phyloP scores from a whole-genome alignment of 2,329 filamentous ascomycete genomes.

The Calycina herbarum region DNA sequence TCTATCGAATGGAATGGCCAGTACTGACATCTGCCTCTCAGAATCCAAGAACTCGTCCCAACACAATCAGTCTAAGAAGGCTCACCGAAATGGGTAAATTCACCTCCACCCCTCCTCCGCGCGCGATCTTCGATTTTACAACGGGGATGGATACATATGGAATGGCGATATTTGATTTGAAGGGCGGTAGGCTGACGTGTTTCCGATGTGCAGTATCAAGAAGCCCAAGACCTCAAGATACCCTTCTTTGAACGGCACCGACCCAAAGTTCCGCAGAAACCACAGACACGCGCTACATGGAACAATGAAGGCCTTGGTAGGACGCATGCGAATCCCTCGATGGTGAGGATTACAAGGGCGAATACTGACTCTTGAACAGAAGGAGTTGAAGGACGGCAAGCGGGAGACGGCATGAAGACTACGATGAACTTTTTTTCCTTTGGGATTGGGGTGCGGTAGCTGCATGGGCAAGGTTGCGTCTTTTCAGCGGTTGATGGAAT shows the following conservation, averaged over 20 bases:
- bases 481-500: constrained; percentile 24
- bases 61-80: constrained; percentile 98
- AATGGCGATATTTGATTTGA: not conserved
- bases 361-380: constrained; percentile 55
- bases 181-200: constrained; percentile 11
- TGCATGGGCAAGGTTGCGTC: constrained; percentile 33
- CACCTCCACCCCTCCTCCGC: constrained; percentile 16
- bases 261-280: constrained; percentile 99
- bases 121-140: constrained; percentile 7
- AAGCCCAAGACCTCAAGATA: constrained; percentile 99
- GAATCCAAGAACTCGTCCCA: constrained; percentile 99
- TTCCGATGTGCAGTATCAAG: constrained; percentile 76
- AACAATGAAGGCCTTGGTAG: constrained; percentile 95
- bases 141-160: not conserved
- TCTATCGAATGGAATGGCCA: not conserved
- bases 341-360: not conserved
- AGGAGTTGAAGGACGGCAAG: constrained; percentile 97
- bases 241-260: constrained; percentile 96
- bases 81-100: constrained; percentile 96
- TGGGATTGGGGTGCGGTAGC: constrained; percentile 33
- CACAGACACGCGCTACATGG: constrained; percentile 99
- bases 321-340: constrained; percentile 40
- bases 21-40: constrained; percentile 41
- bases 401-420: constrained; percentile 73
- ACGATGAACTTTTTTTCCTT: constrained; percentile 28